Percentiles rank a stretch among this genome's conserved stretches.
These are phyloP conservation scores for Grigorovia yakushimaensis DNA, from an alignment of 805 yeast species.

Conservation along the genomic window DNA sequence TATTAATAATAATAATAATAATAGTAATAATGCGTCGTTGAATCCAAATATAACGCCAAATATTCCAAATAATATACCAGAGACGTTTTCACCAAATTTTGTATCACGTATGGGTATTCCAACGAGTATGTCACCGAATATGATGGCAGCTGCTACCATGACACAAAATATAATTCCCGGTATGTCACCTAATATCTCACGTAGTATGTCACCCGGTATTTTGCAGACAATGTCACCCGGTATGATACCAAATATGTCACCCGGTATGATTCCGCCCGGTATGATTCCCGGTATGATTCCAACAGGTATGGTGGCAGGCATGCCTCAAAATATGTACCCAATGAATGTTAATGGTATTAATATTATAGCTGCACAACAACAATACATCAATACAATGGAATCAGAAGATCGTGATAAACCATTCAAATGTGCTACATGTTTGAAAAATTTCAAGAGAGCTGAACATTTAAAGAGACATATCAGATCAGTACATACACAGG, in stretches of 20 bases:
- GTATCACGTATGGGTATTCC: neutral
- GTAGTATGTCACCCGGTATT: neutral
- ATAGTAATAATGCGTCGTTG: neutral
- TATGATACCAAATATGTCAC: neutral
- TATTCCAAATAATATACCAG: neutral
- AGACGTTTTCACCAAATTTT: neutral
- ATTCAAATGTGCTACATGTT: slow-evolving; percentile 31
- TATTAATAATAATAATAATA: neutral
- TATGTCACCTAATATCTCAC: neutral
- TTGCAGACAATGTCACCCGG: neutral
- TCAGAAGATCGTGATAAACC: slow-evolving; percentile 28
- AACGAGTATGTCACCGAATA: neutral
- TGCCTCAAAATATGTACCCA: neutral
- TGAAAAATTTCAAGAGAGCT: slow-evolving; percentile 44
- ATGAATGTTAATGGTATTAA: neutral
- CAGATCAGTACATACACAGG: slow-evolving; percentile 53
- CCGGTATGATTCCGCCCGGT: neutral
- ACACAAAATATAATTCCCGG: neutral
- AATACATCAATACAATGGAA: neutral
- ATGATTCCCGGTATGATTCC: neutral
- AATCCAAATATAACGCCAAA: neutral
- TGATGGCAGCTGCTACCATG: neutral
- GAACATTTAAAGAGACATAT: slow-evolving; percentile 62
- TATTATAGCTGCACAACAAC: neutral
- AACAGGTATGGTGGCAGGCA: neutral